These are phyloP conservation scores for Melampsora larici-populina DNA, from an alignment of 1,284 basidiomycete species.

Conservation along the genomic window DNA sequence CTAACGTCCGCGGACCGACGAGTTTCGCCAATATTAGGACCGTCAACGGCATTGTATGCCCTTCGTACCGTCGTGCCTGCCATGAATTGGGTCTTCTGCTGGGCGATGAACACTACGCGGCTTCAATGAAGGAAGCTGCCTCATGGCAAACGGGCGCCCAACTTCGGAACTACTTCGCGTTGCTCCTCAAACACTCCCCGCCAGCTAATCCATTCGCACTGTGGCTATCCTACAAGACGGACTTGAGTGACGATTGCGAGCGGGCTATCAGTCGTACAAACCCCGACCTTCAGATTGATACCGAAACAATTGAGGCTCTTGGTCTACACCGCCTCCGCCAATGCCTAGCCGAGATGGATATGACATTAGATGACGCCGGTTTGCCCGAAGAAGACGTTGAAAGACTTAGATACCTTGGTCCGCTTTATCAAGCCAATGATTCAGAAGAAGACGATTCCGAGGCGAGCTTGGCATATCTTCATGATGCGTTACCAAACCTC, in stretches of 20 bases:
- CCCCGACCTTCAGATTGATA: not conserved
- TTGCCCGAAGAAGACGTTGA: no score
- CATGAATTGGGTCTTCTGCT: no score
- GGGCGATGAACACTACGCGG: conserved; percentile 56
- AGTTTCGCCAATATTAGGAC: no score
- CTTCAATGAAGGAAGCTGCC: conserved; percentile 57
- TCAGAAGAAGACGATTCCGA: no score
- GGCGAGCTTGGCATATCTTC: no score
- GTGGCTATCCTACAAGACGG: conserved; percentile 54
- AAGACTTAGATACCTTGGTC: no score
- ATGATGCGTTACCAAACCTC: no score
- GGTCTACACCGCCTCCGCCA: conserved; percentile 51
- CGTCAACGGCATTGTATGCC: no score
- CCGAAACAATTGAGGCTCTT: not conserved
- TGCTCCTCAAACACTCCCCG: conserved; percentile 54
- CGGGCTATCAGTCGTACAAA: not conserved
- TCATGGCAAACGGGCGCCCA: conserved; percentile 56
- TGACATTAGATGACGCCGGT: no score
- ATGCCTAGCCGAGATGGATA: conserved; percentile 52
- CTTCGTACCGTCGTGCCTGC: no score
- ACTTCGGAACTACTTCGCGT: conserved; percentile 57
- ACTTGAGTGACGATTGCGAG: conserved; percentile 56
- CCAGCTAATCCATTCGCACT: conserved; percentile 54
- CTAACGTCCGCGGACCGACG: conserved; percentile 53
- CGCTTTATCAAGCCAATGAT: no score